Evolutionary conservation across 257 asterid species (phyloP).

Genomic region (Solanum sitiens): DNA sequence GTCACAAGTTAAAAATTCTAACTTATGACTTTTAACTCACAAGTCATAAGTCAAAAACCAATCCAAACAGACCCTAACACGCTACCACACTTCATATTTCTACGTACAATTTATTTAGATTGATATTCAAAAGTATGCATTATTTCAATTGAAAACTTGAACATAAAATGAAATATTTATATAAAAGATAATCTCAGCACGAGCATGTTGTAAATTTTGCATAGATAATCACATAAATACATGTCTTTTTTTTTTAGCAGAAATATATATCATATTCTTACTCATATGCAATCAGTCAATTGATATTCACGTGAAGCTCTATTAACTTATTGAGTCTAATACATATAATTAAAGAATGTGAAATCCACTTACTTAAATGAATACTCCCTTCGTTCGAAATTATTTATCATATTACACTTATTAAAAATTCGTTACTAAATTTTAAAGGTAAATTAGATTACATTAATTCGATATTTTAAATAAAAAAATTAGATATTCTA

Average conservation of each 20-base stretch:
- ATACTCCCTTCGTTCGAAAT: too few relatives aligned
- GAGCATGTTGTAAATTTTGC: background rate
- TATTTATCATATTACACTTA: too few relatives aligned
- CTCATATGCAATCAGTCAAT: background rate
- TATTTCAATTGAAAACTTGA: background rate
- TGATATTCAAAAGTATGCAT: background rate
- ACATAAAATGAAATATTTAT: background rate
- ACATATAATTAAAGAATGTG: background rate
- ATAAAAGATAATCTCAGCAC: background rate
- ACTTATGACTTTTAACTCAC: too few relatives aligned
- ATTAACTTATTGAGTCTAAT: background rate
- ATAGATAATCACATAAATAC: background rate
- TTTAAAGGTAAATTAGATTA: too few relatives aligned
- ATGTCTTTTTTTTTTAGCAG: background rate
- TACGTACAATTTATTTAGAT: background rate
- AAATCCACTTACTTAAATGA: too few relatives aligned
- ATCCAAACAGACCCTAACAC: background rate
- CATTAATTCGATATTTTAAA: too few relatives aligned
- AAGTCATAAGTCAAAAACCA: too few relatives aligned
- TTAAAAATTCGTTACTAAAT: too few relatives aligned
- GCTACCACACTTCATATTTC: background rate
- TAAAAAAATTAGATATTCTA: too few relatives aligned
- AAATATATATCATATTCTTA: background rate
- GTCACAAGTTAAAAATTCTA: too few relatives aligned
- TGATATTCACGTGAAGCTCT: background rate